Evolutionary conservation across 140 eudicot genomes (phyloP).

Genomic region (Flaveria floridana): DNA sequence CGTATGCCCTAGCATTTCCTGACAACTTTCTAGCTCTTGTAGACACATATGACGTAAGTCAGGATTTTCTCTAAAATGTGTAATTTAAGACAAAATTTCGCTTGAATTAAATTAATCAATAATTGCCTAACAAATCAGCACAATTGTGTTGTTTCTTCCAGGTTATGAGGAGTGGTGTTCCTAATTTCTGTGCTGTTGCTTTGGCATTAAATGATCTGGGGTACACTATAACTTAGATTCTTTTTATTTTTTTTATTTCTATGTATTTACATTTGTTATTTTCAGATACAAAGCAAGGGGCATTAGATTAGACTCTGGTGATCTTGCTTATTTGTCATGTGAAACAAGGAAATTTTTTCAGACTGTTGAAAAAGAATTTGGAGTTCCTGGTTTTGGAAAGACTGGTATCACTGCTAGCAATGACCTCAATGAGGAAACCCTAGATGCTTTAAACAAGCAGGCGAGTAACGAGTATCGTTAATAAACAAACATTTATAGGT

Average conservation of each 20-base stretch:
- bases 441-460: slow-evolving; percentile 97
- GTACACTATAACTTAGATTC: slow-evolving; percentile 36
- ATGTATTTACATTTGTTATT: slow-evolving; percentile 1
- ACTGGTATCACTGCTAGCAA: slow-evolving; percentile 86
- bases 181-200: slow-evolving; percentile 95
- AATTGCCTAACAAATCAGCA: not conserved
- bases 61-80: not conserved
- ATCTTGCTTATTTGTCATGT: slow-evolving; percentile 89
- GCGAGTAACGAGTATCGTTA: slow-evolving; percentile 32
- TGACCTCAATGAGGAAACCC: slow-evolving; percentile 94
- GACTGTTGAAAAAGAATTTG: slow-evolving; percentile 74
- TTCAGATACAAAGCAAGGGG: slow-evolving; percentile 90
- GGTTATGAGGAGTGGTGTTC: slow-evolving; percentile 93
- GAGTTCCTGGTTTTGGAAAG: slow-evolving; percentile 68
- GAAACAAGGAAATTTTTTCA: slow-evolving; percentile 79
- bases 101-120: not conserved
- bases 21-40: slow-evolving; percentile 88
- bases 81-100: not conserved
- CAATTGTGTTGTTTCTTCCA: slow-evolving; percentile 31
- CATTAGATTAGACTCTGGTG: slow-evolving; percentile 91
- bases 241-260: not conserved
- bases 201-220: slow-evolving; percentile 82
- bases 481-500: not conserved
- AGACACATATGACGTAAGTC: slow-evolving; percentile 97
- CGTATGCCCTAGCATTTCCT: slow-evolving; percentile 93